Conservation (phyloP, 2,329 filamentous ascomycete genomes). For the Fonsecaea multimorphosa region DNA sequence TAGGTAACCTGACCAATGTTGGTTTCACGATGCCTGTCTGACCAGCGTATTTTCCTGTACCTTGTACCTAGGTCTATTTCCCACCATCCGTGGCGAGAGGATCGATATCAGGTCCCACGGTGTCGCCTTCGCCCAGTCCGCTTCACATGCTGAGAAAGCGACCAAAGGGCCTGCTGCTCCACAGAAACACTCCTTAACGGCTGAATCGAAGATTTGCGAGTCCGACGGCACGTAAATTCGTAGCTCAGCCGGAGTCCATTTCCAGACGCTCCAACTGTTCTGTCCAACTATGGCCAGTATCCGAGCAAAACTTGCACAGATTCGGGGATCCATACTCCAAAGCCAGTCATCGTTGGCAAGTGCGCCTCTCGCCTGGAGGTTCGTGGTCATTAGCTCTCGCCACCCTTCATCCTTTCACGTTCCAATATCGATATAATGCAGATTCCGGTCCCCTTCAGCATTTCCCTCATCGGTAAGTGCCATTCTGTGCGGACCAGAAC, state of each 20-base stretch:
- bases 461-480: neutral
- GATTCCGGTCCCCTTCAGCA: neutral
- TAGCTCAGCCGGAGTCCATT: neutral
- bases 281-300: neutral
- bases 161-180: neutral
- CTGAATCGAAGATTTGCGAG: neutral
- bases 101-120: neutral
- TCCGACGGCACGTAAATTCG: neutral
- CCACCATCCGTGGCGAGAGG: neutral
- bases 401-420: neutral
- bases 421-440: neutral
- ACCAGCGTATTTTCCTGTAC: conserved; percentile 1
- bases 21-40: neutral
- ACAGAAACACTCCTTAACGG: neutral
- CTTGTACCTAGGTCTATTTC: neutral
- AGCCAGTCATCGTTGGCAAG: neutral
- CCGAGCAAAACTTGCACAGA: neutral
- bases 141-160: neutral
- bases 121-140: neutral
- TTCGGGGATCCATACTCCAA: neutral
- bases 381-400: neutral
- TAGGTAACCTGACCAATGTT: neutral
- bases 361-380: neutral
- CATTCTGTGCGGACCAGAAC: neutral
- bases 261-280: neutral